Conservation (phyloP, 768 basidiomycete species). For the Trichaptum fuscoviolaceum region DNA sequence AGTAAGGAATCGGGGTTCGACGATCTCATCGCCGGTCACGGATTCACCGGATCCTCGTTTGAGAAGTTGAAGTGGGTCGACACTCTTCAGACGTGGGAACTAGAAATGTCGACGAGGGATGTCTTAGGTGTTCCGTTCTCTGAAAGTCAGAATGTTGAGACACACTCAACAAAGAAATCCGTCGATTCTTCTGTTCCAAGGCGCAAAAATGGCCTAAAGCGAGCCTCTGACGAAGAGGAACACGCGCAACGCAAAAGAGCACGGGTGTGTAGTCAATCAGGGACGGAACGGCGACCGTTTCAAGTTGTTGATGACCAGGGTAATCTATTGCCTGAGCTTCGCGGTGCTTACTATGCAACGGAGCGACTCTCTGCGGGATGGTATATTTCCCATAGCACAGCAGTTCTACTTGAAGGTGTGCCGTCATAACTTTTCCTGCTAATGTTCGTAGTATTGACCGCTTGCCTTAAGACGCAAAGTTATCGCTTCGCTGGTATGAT, state of each 20-base stretch:
- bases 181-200: neutral
- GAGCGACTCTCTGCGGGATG: neutral
- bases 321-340: neutral
- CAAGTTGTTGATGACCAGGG: neutral
- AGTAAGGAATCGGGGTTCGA: neutral
- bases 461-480: neutral
- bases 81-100: neutral
- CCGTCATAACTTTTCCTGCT: neutral
- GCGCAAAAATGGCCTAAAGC: neutral
- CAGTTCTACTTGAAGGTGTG: neutral
- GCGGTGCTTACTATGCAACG: neutral
- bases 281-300: neutral
- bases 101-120: neutral
- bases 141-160: neutral
- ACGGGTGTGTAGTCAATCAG: neutral
- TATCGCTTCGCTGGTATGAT: slow-evolving; percentile 21
- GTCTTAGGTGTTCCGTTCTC: neutral
- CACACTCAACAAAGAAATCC: neutral
- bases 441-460: neutral
- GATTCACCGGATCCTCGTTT: neutral
- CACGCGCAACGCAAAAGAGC: neutral
- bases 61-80: neutral
- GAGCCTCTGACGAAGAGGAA: neutral
- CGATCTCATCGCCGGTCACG: neutral
- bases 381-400: neutral